phyloP scores from a whole-genome alignment of 2,329 filamentous ascomycete genomes.

The Colletotrichum chrysophilum region DNA sequence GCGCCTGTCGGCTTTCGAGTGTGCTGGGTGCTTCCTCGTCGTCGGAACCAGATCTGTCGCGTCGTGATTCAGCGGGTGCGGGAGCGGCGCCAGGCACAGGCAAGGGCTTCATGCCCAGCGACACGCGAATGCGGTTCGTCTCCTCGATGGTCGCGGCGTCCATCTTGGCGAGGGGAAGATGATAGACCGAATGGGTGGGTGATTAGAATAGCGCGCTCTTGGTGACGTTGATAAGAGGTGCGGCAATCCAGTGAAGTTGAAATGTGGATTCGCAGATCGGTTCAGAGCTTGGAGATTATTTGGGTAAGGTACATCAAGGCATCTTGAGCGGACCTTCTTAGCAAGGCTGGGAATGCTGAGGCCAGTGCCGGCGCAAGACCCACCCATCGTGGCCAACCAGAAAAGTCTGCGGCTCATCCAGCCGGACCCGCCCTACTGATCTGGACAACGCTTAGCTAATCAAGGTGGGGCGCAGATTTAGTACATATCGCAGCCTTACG shows the following conservation, averaged over 20 bases:
- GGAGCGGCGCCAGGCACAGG: constrained; percentile 73
- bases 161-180: constrained; percentile 41
- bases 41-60: constrained; percentile 47
- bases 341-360: not conserved
- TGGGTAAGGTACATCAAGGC: not conserved
- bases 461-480: constrained; percentile 7
- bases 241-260: not conserved
- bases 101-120: constrained; percentile 88
- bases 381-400: constrained; percentile 18
- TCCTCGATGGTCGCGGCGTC: constrained; percentile 84
- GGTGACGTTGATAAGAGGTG: not conserved
- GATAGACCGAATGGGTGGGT: not conserved
- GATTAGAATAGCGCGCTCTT: not conserved
- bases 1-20: constrained; percentile 78
- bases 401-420: constrained; percentile 2
- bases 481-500: constrained; percentile 19
- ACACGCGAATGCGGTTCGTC: constrained; percentile 88
- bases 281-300: not conserved
- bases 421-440: not conserved
- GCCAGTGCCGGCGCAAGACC: not conserved
- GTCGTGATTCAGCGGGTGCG: constrained; percentile 41
- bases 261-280: not conserved
- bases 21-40: constrained; percentile 81
- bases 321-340: not conserved
- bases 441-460: constrained; percentile 8